Conservation (phyloP, 2,329 filamentous ascomycete species). For the Sclerotinia trifoliorum region DNA sequence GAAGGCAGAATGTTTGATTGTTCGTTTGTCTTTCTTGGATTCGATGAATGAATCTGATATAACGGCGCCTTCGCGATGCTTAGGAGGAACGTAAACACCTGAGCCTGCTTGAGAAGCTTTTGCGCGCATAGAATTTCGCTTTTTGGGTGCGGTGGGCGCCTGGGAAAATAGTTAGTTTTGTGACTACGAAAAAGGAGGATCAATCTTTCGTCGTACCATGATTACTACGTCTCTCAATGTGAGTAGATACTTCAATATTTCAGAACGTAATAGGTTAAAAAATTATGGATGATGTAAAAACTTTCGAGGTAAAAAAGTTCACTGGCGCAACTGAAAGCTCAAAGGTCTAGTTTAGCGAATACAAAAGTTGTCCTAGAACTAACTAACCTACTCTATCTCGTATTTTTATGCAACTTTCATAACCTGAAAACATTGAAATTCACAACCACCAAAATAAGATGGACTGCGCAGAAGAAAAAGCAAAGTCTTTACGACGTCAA, state of each 20-base stretch:
- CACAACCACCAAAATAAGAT: constrained; percentile 35
- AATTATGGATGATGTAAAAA: background rate
- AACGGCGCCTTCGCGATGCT: constrained; percentile 48
- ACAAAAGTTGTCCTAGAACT: constrained; percentile 9
- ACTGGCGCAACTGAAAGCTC: background rate
- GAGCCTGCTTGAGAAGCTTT: constrained; percentile 53
- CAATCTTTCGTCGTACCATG: constrained; percentile 23
- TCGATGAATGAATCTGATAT: constrained; percentile 61
- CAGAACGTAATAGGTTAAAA: background rate
- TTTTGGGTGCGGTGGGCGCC: constrained; percentile 49
- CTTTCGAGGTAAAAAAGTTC: constrained; percentile 5
- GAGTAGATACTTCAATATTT: background rate
- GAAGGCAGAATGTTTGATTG: constrained; percentile 78
- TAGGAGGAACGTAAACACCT: constrained; percentile 39
- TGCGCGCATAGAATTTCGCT: constrained; percentile 56
- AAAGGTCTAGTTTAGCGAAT: constrained; percentile 14
- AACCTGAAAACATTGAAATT: background rate
- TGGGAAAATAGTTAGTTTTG: constrained; percentile 33
- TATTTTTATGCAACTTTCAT: constrained; percentile 10
- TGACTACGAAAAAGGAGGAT: background rate
- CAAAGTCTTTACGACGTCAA: constrained; percentile 46
- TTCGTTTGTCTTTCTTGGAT: constrained; percentile 79
- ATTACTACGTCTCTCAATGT: constrained; percentile 8
- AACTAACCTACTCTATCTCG: background rate
- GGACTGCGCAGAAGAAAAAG: constrained; percentile 40